These are phyloP conservation scores for Gossypium mustelinum DNA, from an alignment of 345 rosid species.

Conservation along the genomic window DNA sequence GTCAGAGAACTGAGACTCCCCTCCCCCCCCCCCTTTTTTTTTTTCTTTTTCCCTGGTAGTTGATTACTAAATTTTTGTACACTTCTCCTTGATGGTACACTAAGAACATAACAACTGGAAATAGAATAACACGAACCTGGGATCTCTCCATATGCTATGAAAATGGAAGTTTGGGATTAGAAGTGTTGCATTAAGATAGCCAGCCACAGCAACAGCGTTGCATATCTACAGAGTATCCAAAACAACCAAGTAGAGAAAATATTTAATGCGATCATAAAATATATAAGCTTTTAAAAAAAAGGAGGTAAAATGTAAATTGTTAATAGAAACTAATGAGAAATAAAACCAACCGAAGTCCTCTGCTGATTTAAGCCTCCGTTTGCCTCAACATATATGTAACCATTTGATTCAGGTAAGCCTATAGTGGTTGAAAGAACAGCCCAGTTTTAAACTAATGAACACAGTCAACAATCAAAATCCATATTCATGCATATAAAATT, in stretches of 20 bases:
- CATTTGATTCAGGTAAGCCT: slow-evolving; percentile 94
- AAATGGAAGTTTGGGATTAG: slow-evolving; percentile 88
- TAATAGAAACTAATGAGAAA: slow-evolving; percentile 22
- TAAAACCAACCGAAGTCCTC: slow-evolving; percentile 90
- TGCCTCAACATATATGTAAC: slow-evolving; percentile 94
- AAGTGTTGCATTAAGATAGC: slow-evolving; percentile 96
- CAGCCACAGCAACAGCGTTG: slow-evolving; percentile 99
- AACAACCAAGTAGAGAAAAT: slow-evolving; percentile 25
- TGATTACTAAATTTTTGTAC: too few species aligned
- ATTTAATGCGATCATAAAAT: slow-evolving; percentile 20
- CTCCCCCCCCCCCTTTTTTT: too few species aligned
- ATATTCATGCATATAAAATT: not conserved
- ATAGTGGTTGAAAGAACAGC: slow-evolving; percentile 22
- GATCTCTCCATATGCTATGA: slow-evolving; percentile 99
- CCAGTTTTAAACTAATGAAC: not conserved
- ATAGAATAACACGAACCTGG: slow-evolving; percentile 58
- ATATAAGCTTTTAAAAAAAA: slow-evolving; percentile 14
- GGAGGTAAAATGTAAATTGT: slow-evolving; percentile 2
- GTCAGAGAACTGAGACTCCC: too few species aligned
- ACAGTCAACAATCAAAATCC: slow-evolving; percentile 5
- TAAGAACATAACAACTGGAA: not conserved
- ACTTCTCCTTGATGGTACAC: not conserved
- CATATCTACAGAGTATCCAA: slow-evolving; percentile 70
- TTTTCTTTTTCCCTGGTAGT: too few species aligned
- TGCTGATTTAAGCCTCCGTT: slow-evolving; percentile 99